These are phyloP conservation scores for Megacollybia marginata DNA, from an alignment of 768 basidiomycete species.

Conservation along the genomic window DNA sequence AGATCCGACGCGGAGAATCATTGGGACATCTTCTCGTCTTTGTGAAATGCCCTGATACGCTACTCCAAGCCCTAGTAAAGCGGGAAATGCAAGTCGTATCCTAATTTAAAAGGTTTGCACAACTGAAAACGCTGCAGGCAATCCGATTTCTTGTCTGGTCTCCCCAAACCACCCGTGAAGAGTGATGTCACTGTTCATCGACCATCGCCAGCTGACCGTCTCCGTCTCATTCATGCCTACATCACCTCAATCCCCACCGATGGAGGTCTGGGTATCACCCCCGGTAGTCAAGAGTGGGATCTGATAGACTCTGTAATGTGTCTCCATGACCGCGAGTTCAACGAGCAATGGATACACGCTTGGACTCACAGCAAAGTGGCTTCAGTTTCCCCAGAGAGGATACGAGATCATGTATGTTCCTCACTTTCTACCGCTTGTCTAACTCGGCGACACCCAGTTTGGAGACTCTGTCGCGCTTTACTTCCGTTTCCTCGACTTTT, in stretches of 20 bases:
- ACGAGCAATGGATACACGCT: constrained; percentile 67
- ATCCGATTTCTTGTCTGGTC: constrained; percentile 69
- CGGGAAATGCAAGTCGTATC: constrained; percentile 57
- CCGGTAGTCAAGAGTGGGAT: too few relatives aligned
- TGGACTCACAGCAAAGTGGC: constrained; percentile 67
- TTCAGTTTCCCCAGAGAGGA: constrained; percentile 55
- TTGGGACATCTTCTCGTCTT: constrained; percentile 73
- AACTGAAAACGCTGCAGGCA: constrained; percentile 32
- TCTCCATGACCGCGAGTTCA: constrained; percentile 78
- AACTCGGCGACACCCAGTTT: constrained; percentile 38
- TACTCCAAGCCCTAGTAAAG: constrained; percentile 58
- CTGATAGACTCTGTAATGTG: constrained; percentile 77
- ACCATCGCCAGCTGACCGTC: constrained; percentile 63
- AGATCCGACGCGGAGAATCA: constrained; percentile 69
- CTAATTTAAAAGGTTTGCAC: background rate
- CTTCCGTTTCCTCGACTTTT: constrained; percentile 84
- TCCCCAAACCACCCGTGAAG: constrained; percentile 49
- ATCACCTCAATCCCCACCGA: too few relatives aligned
- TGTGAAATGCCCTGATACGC: constrained; percentile 57
- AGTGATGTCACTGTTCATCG: constrained; percentile 35
- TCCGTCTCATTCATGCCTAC: too few relatives aligned
- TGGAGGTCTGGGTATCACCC: too few relatives aligned
- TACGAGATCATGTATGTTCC: constrained; percentile 62
- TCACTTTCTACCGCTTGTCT: constrained; percentile 47
- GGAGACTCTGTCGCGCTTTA: constrained; percentile 83